Evolutionary conservation across 2,329 filamentous ascomycete species (phyloP).

Genomic region (Colletotrichum musicola): DNA sequence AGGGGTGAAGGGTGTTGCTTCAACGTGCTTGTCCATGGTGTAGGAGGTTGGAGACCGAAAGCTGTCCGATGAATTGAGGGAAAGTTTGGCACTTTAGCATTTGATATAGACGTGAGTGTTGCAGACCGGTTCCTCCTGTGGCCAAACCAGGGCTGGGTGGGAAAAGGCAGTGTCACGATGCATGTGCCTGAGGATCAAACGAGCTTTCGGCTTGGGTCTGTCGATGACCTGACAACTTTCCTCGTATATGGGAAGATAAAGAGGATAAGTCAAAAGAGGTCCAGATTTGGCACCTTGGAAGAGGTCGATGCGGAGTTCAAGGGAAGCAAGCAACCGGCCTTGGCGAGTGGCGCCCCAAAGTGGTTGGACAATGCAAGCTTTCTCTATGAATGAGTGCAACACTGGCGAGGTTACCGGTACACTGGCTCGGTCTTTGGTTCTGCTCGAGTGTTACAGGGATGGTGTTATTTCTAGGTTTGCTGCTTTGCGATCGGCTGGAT

Average conservation of each 20-base stretch:
- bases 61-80: neutral
- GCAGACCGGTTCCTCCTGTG: neutral
- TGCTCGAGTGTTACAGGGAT: neutral
- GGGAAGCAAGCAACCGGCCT: constrained; percentile 2
- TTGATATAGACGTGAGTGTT: constrained; percentile 12
- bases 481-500: neutral
- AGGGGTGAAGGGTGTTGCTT: constrained; percentile 19
- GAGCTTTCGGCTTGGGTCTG: neutral
- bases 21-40: constrained; percentile 19
- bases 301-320: neutral
- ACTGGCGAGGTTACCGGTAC: neutral
- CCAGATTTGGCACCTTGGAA: neutral
- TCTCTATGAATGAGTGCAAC: neutral
- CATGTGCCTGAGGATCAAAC: neutral
- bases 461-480: neutral
- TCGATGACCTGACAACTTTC: neutral
- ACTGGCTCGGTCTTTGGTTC: neutral
- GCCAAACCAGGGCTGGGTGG: neutral
- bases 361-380: constrained; percentile 5
- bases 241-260: neutral
- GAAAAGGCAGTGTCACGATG: neutral
- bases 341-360: neutral
- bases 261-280: neutral
- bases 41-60: neutral
- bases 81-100: neutral